phyloP scores from a whole-genome alignment of 179 eudicot species.

The Drosera spatulata region DNA sequence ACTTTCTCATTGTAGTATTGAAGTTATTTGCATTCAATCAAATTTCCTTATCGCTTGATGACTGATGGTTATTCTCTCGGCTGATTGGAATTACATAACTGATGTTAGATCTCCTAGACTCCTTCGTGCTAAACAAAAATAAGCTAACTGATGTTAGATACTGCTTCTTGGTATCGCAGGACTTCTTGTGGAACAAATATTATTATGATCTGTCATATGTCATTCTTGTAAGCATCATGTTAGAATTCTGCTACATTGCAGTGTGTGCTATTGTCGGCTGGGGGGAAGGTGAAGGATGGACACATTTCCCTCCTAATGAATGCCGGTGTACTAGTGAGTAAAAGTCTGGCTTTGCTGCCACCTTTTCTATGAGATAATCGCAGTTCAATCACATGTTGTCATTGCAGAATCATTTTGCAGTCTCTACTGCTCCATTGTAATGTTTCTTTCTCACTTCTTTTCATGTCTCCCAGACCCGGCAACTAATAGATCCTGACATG shows the following conservation, averaged over 20 bases:
- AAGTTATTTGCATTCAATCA: no score
- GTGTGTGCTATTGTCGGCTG: slow-evolving; percentile 55
- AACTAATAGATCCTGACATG: slow-evolving; percentile 76
- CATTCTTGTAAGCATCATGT: neutral
- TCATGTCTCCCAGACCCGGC: slow-evolving; percentile 52
- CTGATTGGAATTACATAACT: no score
- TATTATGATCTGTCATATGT: neutral
- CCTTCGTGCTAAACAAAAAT: no score
- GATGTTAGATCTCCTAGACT: no score
- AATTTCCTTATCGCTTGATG: no score
- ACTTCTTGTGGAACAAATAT: no score
- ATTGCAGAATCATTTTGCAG: neutral
- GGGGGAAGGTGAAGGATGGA: slow-evolving; percentile 85
- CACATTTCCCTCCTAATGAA: slow-evolving; percentile 74
- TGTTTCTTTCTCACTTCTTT: slow-evolving; percentile 6
- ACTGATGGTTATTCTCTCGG: no score
- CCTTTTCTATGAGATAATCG: neutral
- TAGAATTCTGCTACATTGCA: slow-evolving; percentile 21
- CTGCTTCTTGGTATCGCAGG: no score
- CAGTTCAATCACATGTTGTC: neutral
- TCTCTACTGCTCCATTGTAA: neutral
- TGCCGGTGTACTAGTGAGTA: slow-evolving; percentile 85
- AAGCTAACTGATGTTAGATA: no score
- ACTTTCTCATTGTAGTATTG: no score
- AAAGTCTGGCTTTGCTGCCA: neutral